Conservation (phyloP, 192 early-diverging fungal genomes). For the Pilobolus umbonatus region DNA sequence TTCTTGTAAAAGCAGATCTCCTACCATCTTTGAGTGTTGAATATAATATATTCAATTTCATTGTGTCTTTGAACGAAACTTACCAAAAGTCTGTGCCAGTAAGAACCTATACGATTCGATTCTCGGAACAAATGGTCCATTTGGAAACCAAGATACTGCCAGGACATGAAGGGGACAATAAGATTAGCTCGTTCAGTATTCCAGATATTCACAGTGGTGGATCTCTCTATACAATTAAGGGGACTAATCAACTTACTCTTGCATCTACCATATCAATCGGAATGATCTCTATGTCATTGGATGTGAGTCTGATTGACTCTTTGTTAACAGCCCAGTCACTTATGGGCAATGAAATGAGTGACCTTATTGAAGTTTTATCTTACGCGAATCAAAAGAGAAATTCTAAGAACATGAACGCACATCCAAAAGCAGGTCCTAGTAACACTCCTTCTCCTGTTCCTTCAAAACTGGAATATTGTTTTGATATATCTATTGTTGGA, state of each 20-base stretch:
- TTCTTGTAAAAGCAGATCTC: slow-evolving; percentile 59
- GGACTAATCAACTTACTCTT: slow-evolving; percentile 34
- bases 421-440: neutral
- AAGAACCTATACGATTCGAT: slow-evolving; percentile 40
- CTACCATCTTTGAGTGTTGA: slow-evolving; percentile 56
- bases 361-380: slow-evolving; percentile 60
- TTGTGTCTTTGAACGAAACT: slow-evolving; percentile 46
- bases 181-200: slow-evolving; percentile 44
- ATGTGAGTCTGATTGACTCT: slow-evolving; percentile 71
- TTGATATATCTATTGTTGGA: slow-evolving; percentile 60
- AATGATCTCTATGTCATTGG: slow-evolving; percentile 46
- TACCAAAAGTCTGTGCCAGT: slow-evolving; percentile 32
- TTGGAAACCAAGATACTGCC: slow-evolving; percentile 19
- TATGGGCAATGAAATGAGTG: slow-evolving; percentile 70
- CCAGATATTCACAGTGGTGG: slow-evolving; percentile 50
- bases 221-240: slow-evolving; percentile 29
- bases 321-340: slow-evolving; percentile 74
- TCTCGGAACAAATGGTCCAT: slow-evolving; percentile 50
- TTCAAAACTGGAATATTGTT: slow-evolving; percentile 33
- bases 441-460: neutral
- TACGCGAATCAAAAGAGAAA: slow-evolving; percentile 29
- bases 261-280: slow-evolving; percentile 50
- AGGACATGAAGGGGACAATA: slow-evolving; percentile 30
- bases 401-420: neutral
- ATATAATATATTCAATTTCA: slow-evolving; percentile 51